phyloP scores from a whole-genome alignment of 129 eudicot species.

The Oenanthe sinensis region DNA sequence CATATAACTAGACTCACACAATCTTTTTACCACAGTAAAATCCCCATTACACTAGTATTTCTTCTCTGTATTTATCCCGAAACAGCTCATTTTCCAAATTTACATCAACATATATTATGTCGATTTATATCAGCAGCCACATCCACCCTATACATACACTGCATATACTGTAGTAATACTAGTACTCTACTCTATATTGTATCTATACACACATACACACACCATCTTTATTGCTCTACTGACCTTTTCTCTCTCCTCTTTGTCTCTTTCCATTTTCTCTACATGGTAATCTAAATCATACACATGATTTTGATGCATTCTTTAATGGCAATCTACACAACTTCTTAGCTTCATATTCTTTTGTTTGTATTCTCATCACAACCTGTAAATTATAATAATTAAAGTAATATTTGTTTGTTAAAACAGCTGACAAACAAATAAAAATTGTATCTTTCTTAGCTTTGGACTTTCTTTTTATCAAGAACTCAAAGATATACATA shows the following conservation, averaged over 20 bases:
- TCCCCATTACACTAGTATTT: no score
- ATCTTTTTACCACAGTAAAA: neutral
- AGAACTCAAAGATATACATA: neutral
- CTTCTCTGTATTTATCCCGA: neutral
- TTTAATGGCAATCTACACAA: slow-evolving; percentile 25
- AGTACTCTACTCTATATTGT: no score
- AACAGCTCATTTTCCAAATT: neutral
- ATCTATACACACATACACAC: neutral
- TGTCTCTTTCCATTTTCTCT: slow-evolving; percentile 17
- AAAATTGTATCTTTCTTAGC: neutral
- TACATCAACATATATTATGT: neutral
- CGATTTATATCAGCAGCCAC: neutral
- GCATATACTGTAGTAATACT: no score
- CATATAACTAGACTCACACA: neutral
- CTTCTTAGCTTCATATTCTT: neutral
- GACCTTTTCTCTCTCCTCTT: neutral
- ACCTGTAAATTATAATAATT: slow-evolving; percentile 7
- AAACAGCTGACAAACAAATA: neutral
- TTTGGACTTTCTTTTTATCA: slow-evolving; percentile 1
- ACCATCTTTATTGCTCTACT: neutral
- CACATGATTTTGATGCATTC: slow-evolving; percentile 35
- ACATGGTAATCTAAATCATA: slow-evolving; percentile 23
- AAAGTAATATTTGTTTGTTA: neutral
- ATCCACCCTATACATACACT: neutral
- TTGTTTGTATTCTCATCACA: slow-evolving; percentile 13